A percentile compares a stretch with the other conserved stretches of the same genome.
Evolutionary conservation across 345 rosid genomes (phyloP).

Genomic region (Murraya paniculata): DNA sequence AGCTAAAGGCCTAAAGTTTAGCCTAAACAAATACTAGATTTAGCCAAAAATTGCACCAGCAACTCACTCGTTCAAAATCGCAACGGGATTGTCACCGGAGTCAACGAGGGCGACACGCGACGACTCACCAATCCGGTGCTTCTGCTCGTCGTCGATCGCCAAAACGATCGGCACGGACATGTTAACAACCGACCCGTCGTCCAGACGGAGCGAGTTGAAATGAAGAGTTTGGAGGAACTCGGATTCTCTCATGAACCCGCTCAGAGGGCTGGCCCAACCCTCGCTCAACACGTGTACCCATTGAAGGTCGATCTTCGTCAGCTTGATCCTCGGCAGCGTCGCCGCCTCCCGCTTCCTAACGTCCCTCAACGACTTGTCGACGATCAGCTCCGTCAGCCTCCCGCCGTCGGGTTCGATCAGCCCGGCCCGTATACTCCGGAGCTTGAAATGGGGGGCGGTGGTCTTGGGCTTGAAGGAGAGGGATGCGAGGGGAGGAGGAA

Average conservation of each 20-base stretch:
- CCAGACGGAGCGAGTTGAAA: slow-evolving; percentile 91
- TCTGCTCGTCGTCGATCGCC: slow-evolving; percentile 72
- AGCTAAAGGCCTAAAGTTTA: too few species aligned
- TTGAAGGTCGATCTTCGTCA: slow-evolving; percentile 66
- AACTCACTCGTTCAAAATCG: slow-evolving; percentile 82
- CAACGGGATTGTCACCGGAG: slow-evolving; percentile 55
- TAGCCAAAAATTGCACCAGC: background rate
- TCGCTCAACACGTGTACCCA: slow-evolving; percentile 99
- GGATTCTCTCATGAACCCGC: slow-evolving; percentile 97
- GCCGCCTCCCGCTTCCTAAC: slow-evolving; percentile 60
- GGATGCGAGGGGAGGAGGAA: slow-evolving; percentile 29
- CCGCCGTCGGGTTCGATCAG: slow-evolving; percentile 94
- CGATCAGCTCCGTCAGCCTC: slow-evolving; percentile 65
- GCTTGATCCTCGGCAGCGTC: slow-evolving; percentile 59
- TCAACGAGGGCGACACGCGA: slow-evolving; percentile 72
- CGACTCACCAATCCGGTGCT: slow-evolving; percentile 66
- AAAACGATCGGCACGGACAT: slow-evolving; percentile 98
- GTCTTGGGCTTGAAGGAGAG: slow-evolving; percentile 27
- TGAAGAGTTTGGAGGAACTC: slow-evolving; percentile 99
- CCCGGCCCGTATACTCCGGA: slow-evolving; percentile 33
- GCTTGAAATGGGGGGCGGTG: slow-evolving; percentile 13
- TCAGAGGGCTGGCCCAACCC: slow-evolving; percentile 98
- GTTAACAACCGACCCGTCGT: slow-evolving; percentile 86
- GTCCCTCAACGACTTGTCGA: slow-evolving; percentile 50
- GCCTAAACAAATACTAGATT: background rate